Evolutionary conservation across 2,329 filamentous ascomycete species (phyloP), one percentile per base, ranked within the genome.

Genomic region (Colletotrichum melonis): DNA sequence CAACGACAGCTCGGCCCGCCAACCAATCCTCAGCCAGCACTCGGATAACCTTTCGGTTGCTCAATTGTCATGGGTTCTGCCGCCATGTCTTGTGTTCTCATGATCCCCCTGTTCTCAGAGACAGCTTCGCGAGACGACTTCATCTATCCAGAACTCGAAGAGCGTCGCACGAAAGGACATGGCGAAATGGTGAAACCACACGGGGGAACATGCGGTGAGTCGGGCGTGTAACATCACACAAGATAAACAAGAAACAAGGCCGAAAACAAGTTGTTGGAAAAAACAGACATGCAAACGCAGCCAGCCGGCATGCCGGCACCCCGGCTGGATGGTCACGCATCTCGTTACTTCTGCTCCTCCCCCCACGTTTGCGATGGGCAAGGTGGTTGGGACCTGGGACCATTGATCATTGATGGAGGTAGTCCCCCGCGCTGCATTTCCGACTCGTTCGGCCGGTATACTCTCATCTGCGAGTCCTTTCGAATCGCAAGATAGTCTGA

Each of bases 331-430:
- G 42, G 11, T 22, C 42, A 30, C 59, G 24, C n/a, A 38, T 52
- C 38, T 46, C 19, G 14, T 7, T 7, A 56, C 54, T 42, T 5
- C 14, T 38, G 11, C 19, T 19, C 9, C 30, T 32, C 52, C 57
- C 35, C 62, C 63, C 63, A 66, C 30, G 63, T 67, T 55, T 55
- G n/a, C 38, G 28, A 56, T 22, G 30, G 56, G 42, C 26, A 72
- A 72, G 63, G 57, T 71, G 57, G 46, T 26, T 63, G 12, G 4
- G 22, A 24, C 7, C 32, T 4, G 6, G 28, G 38, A 19, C 38
- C 16, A 11, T 16, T 30, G 16, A 11, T 57, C 16, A 9, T 9
- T 5, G 16, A 11, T 57, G 24, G 46, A 22, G 24, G n/a, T 19
- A 14, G 26, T 28, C 1, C 38, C 58, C 58, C 38, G 42, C 56